phyloP scores from a whole-genome alignment of 2,329 filamentous ascomycete species.

The Diaporthe sp. region DNA sequence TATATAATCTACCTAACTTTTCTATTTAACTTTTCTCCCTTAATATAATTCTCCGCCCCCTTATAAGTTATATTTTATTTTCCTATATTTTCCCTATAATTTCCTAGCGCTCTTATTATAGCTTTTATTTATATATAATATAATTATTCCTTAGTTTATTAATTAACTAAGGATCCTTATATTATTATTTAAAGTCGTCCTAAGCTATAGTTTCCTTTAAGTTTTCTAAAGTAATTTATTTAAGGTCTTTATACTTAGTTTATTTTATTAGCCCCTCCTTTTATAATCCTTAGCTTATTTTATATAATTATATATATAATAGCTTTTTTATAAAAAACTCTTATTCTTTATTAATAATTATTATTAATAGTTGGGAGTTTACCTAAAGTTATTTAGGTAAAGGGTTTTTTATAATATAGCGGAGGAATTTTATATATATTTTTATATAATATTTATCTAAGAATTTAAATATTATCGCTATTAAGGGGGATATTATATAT shows the following conservation, averaged over 20 bases:
- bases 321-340: not conserved
- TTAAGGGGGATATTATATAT: not conserved
- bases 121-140: no score
- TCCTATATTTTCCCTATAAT: no score
- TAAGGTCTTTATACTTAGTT: not conserved
- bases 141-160: no score
- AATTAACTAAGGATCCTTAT: not conserved
- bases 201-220: not conserved
- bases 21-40: no score
- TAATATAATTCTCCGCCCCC: no score
- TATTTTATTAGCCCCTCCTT: not conserved
- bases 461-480: not conserved
- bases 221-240: not conserved
- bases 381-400: not conserved
- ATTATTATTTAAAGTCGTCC: not conserved
- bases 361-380: not conserved
- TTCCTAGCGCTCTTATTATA: no score
- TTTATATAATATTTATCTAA: not conserved
- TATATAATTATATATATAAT: not conserved
- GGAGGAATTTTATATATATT: not conserved
- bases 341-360: not conserved
- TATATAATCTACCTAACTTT: no score
- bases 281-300: not conserved
- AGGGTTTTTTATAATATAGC: fast-evolving
- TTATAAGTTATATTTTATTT: no score